Conservation (phyloP, 140 eudicot genomes). For the Flaveria floridana region DNA sequence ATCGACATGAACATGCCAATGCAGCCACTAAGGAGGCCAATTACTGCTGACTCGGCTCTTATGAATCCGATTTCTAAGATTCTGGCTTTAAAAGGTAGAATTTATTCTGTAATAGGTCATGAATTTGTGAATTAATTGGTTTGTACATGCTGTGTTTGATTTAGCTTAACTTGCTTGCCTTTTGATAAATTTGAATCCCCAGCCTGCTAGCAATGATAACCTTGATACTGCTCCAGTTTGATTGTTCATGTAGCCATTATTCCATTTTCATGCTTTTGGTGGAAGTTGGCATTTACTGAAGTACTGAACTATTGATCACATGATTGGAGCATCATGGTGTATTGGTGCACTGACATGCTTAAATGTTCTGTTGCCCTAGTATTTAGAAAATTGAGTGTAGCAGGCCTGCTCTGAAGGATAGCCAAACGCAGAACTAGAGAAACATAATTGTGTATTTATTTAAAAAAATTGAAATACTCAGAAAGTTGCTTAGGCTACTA, state of each 20-base stretch:
- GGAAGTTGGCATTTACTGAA: constrained; percentile 8
- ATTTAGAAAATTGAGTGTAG: constrained; percentile 2
- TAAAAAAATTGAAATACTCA: constrained; percentile 5
- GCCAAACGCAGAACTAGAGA: background rate
- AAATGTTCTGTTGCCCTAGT: background rate
- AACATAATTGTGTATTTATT: background rate
- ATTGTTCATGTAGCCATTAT: constrained; percentile 5
- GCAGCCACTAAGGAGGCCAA: constrained; percentile 91
- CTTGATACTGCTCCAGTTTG: background rate
- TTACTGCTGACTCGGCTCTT: constrained; percentile 94
- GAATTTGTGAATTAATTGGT: constrained; percentile 1
- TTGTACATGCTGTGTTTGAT: constrained; percentile 1
- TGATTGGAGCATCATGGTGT: constrained; percentile 2
- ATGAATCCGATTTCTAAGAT: constrained; percentile 90
- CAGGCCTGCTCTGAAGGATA: constrained; percentile 1
- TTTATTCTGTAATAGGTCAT: constrained; percentile 15
- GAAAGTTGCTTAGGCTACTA: constrained; percentile 19
- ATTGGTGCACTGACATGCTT: constrained; percentile 17
- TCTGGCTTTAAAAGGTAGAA: constrained; percentile 78
- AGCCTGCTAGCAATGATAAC: background rate
- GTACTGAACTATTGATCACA: background rate
- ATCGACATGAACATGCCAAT: constrained; percentile 92
- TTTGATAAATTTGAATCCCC: constrained; percentile 16
- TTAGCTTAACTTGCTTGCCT: constrained; percentile 7
- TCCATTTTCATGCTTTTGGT: background rate